Evolutionary conservation across 352 stramenopile species (phyloP).

Genomic region (Globisporangium okanoganense): DNA sequence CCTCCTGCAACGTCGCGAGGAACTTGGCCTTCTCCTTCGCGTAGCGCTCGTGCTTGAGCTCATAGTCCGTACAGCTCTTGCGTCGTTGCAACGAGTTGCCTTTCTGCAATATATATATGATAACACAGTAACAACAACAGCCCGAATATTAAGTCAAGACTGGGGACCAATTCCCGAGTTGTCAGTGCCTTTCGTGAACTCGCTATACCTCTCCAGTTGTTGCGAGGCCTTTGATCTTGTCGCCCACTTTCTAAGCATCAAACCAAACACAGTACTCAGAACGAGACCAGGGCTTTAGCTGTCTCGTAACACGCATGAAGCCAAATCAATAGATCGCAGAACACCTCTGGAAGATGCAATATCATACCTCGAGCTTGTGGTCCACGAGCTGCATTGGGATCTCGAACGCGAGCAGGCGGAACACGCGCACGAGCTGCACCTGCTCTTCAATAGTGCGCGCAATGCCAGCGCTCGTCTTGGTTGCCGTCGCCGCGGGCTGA

Average conservation of each 20-base stretch:
- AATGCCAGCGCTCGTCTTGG: constrained; percentile 18
- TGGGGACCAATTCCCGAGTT: not conserved
- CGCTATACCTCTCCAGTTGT: constrained; percentile 3
- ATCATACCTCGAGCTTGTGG: constrained; percentile 52
- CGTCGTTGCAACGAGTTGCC: constrained; percentile 6
- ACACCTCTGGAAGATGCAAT: not conserved
- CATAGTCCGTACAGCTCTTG: constrained; percentile 29
- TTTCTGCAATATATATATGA: not conserved
- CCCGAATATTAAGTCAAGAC: not conserved
- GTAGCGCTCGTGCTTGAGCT: constrained; percentile 37
- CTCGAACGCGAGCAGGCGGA: constrained; percentile 66
- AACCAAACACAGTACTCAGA: not conserved
- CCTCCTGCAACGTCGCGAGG: constrained; percentile 45
- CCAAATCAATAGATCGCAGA: too few species aligned
- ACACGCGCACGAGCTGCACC: constrained; percentile 68
- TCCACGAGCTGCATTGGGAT: constrained; percentile 53
- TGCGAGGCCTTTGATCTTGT: constrained; percentile 22
- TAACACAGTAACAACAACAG: not conserved
- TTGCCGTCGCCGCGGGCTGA: constrained; percentile 8
- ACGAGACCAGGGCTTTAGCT: not conserved
- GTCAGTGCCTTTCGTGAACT: not conserved
- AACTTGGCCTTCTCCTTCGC: constrained; percentile 41
- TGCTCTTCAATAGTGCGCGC: constrained; percentile 70
- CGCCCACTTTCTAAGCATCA: constrained; percentile 33
- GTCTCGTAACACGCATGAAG: not conserved